These are phyloP conservation scores for Beauveria caledonica DNA, from an alignment of 2,329 filamentous ascomycete species.

Conservation along the genomic window DNA sequence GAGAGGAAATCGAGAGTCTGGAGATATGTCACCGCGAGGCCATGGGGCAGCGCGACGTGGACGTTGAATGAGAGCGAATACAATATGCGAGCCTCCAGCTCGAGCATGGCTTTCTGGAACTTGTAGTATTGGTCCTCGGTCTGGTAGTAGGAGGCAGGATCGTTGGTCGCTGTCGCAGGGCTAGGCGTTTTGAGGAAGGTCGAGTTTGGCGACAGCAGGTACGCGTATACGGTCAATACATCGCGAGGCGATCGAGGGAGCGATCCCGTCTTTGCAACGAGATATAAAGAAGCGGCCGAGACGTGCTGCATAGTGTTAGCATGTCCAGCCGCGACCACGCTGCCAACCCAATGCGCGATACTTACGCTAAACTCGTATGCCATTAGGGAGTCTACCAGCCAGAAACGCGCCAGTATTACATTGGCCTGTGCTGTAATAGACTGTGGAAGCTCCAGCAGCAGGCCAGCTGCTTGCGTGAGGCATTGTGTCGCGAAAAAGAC, in stretches of 20 bases:
- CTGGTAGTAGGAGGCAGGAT: slow-evolving; percentile 56
- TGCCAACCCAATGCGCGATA: neutral
- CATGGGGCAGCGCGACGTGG: slow-evolving; percentile 77
- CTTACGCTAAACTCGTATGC: slow-evolving; percentile 49
- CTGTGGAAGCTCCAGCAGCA: slow-evolving; percentile 77
- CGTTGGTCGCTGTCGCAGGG: slow-evolving; percentile 23
- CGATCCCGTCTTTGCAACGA: slow-evolving; percentile 75
- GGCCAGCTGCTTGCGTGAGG: slow-evolving; percentile 69
- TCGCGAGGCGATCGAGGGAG: slow-evolving; percentile 69
- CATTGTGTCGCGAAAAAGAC: slow-evolving; percentile 64
- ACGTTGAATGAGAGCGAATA: slow-evolving; percentile 71
- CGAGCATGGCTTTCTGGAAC: slow-evolving; percentile 56
- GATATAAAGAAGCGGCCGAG: slow-evolving; percentile 73
- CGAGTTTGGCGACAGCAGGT: slow-evolving; percentile 59
- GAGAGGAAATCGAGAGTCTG: slow-evolving; percentile 71
- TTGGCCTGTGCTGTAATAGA: slow-evolving; percentile 80
- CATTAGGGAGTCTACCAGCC: slow-evolving; percentile 53
- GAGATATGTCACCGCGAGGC: slow-evolving; percentile 82
- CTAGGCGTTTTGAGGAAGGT: slow-evolving; percentile 39
- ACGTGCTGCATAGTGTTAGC: slow-evolving; percentile 49
- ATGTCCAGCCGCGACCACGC: neutral
- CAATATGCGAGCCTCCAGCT: slow-evolving; percentile 71
- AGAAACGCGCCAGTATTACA: slow-evolving; percentile 74
- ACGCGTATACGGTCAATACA: slow-evolving; percentile 76
- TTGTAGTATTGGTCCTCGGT: slow-evolving; percentile 64